phyloP scores from a whole-genome alignment of 2,329 filamentous ascomycete species.

The Colletotrichum sp. region DNA sequence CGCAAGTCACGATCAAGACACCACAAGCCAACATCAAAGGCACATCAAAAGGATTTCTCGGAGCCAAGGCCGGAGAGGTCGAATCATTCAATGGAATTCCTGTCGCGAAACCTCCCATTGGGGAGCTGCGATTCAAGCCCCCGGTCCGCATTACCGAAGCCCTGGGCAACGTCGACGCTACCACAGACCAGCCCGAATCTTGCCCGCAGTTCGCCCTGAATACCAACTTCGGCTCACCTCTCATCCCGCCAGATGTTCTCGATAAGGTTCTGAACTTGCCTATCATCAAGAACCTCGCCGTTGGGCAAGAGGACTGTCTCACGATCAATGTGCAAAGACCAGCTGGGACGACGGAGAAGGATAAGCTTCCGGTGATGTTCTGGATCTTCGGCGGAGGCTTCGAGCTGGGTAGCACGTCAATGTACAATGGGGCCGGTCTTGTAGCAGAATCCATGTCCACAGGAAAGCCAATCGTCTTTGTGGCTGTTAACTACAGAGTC shows the following conservation, averaged over 20 bases:
- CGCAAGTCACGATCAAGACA: slow-evolving; percentile 6
- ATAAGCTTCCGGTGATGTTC: slow-evolving; percentile 23
- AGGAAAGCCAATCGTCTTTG: slow-evolving; percentile 34
- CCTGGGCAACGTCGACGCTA: slow-evolving; percentile 42
- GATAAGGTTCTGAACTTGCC: slow-evolving; percentile 1
- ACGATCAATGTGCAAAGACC: slow-evolving; percentile 37
- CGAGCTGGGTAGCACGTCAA: slow-evolving; percentile 7
- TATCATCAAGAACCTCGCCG: neutral
- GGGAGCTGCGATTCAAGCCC: slow-evolving; percentile 49
- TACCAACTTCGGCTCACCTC: slow-evolving; percentile 17
- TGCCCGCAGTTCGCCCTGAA: slow-evolving; percentile 34
- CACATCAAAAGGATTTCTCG: slow-evolving; percentile 4
- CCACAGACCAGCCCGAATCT: slow-evolving; percentile 31
- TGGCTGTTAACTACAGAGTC: slow-evolving; percentile 32
- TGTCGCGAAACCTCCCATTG: slow-evolving; percentile 60
- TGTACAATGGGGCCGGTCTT: slow-evolving; percentile 23
- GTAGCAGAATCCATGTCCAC: slow-evolving; percentile 30
- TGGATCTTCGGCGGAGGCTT: slow-evolving; percentile 18
- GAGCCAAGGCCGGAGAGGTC: slow-evolving; percentile 31
- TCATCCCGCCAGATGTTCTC: slow-evolving; percentile 26
- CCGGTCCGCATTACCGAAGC: slow-evolving; percentile 36
- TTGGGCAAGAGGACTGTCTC: slow-evolving; percentile 37
- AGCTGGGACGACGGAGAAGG: neutral
- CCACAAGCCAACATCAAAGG: slow-evolving; percentile 11
- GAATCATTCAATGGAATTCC: slow-evolving; percentile 63